Base-by-base conservation (phyloP, 345 rosid species). In the Gossypium ekmanianum region DNA sequence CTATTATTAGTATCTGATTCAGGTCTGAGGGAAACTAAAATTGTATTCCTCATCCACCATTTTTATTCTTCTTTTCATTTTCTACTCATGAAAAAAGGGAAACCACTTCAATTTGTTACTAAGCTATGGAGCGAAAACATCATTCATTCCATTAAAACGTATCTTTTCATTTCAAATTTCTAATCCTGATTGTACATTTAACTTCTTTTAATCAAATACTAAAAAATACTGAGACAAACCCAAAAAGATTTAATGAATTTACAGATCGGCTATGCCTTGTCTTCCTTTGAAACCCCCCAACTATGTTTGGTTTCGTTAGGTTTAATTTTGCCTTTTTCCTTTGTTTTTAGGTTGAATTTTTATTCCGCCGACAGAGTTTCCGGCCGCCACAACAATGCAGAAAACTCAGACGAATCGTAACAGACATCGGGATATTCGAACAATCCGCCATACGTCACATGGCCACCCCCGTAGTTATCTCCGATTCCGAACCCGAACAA, bases 351-450 rank as follows among this genome's bases (percentile, higher is more conserved):
- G 17, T 4, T 27, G 1, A 12, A 24, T 11, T 24, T 11, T 58
- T 69, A 82, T 34, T 61, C 68, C 56, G 90, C 89, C 71, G 92
- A 81, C 55, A 88, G 77, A 4, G 88, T 87, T 87, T 87, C 92
- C 34, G 88, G 77, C 83, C 84, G 88, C 94, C 92, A 86, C 27
- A 81, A 63, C 54, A 72, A 61, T 24, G 75, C 88, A 24, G 90
- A 75, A 12, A 70, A 10, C n/a, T 88, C 90, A 68, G 57, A 17
- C 9, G 87, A 67, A 20, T 84, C 85, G 47, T 56, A 81, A 72
- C 79, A 74, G 0, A 58, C 88, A 61, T 88, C 89, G 20, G 88
- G 2, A 77, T 78, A 75, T 4, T 89, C 90, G 45, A 87, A 91
- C 43, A 93, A 39, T 4, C 91, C 82, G 0, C 88, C 95, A 9